Conservation (phyloP, 2,329 filamentous ascomycete species). For the Chaetomiaceae sp. region DNA sequence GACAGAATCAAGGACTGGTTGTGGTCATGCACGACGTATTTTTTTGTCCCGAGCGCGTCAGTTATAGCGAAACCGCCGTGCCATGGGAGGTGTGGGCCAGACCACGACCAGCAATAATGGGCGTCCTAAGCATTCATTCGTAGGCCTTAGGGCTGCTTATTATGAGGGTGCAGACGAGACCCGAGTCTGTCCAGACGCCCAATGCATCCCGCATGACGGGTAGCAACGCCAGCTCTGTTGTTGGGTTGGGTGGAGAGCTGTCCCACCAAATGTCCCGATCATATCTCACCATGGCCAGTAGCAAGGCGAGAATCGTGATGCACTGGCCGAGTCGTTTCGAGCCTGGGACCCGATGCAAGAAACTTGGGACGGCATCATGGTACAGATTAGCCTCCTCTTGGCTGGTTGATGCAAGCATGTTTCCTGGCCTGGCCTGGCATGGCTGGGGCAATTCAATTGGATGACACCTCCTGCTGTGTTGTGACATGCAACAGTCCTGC, state of each 20-base stretch:
- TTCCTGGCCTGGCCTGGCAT: neutral
- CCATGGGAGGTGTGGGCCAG: neutral
- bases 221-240: slow-evolving; percentile 9
- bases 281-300: neutral
- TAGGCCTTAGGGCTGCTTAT: slow-evolving; percentile 19
- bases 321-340: slow-evolving; percentile 17
- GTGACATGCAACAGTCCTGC: neutral
- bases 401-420: neutral
- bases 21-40: slow-evolving; percentile 1
- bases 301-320: slow-evolving; percentile 3
- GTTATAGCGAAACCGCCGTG: slow-evolving; percentile 6
- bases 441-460: slow-evolving; percentile 3
- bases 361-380: slow-evolving; percentile 12
- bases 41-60: slow-evolving; percentile 20
- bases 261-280: slow-evolving; percentile 1
- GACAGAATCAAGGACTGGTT: neutral
- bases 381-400: slow-evolving; percentile 2
- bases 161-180: slow-evolving; percentile 7
- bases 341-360: slow-evolving; percentile 6
- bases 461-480: neutral
- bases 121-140: slow-evolving; percentile 15
- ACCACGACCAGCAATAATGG: slow-evolving; percentile 12
- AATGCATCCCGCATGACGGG: slow-evolving; percentile 16
- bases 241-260: slow-evolving; percentile 13
- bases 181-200: slow-evolving; percentile 7